Evolutionary conservation across 75 land plant species (phyloP).

Genomic region (Cupressus sempervirens): DNA sequence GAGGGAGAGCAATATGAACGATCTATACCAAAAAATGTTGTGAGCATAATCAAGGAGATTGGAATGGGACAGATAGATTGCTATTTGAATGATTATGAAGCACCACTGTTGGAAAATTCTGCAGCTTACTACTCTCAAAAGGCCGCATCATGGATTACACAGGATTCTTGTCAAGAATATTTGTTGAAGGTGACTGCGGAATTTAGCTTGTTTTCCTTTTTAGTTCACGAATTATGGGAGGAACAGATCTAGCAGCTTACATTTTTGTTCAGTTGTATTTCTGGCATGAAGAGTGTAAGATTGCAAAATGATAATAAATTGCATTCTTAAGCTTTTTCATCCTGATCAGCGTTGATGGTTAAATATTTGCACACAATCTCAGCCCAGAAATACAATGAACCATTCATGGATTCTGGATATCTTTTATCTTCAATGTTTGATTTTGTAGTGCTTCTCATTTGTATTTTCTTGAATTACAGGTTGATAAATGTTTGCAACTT

Average conservation of each 20-base stretch:
- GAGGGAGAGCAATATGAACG: conserved; percentile 88
- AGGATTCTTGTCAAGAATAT: conserved; percentile 91
- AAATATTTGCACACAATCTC: too few relatives aligned
- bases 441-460: background rate
- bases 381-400: too few relatives aligned
- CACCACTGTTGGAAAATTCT: conserved; percentile 63
- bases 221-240: background rate
- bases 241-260: background rate
- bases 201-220: background rate
- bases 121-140: conserved; percentile 73
- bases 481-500: conserved; percentile 73
- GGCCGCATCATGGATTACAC: conserved; percentile 83
- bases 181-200: conserved; percentile 64
- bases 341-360: too few relatives aligned
- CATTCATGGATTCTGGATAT: too few relatives aligned
- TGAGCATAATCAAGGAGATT: conserved; percentile 85
- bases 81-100: conserved; percentile 87
- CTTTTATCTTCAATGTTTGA: too few relatives aligned
- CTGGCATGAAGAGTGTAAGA: too few relatives aligned
- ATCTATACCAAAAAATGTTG: conserved; percentile 74
- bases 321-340: too few relatives aligned
- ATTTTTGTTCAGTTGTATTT: too few relatives aligned
- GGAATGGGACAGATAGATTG: conserved; percentile 79
- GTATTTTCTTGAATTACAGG: conserved; percentile 11
- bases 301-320: too few relatives aligned